Conservation (phyloP, 2,329 filamentous ascomycete species). For the Neofusicoccum parvum region DNA sequence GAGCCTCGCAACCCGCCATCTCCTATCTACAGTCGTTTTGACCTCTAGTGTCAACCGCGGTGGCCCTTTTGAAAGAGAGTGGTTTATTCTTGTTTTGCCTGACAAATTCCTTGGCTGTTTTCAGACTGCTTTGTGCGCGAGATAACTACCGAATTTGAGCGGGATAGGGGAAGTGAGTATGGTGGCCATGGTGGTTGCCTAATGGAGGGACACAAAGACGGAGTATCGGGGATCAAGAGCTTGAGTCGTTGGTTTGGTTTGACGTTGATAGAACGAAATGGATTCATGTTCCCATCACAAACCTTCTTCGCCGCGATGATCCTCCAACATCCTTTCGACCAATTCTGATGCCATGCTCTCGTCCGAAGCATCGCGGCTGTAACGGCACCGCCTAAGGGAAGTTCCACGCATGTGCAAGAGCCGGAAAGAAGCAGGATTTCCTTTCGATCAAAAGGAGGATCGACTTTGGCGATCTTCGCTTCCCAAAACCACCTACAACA, state of each 20-base stretch:
- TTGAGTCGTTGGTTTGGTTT: neutral
- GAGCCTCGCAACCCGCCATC: neutral
- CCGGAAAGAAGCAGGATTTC: no score
- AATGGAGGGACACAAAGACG: neutral
- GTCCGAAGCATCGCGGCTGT: no score
- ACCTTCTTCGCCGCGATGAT: neutral
- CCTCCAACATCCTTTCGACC: neutral
- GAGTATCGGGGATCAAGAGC: neutral
- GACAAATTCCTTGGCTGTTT: neutral
- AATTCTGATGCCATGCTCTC: no score
- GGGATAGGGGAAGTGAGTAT: neutral
- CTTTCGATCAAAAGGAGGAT: no score
- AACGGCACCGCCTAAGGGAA: no score
- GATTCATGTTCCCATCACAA: conserved; percentile 9
- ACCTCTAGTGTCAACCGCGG: neutral
- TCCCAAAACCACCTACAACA: neutral
- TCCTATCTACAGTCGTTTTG: neutral
- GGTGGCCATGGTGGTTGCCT: neutral
- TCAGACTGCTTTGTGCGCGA: neutral
- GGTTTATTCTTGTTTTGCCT: neutral
- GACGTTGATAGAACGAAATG: conserved; percentile 8
- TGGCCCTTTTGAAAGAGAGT: neutral
- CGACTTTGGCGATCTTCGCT: neutral
- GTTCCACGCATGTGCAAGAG: no score
- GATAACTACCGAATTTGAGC: neutral